phyloP scores from a whole-genome alignment of 164 flowering plant species.

The Vitis vinifera region DNA sequence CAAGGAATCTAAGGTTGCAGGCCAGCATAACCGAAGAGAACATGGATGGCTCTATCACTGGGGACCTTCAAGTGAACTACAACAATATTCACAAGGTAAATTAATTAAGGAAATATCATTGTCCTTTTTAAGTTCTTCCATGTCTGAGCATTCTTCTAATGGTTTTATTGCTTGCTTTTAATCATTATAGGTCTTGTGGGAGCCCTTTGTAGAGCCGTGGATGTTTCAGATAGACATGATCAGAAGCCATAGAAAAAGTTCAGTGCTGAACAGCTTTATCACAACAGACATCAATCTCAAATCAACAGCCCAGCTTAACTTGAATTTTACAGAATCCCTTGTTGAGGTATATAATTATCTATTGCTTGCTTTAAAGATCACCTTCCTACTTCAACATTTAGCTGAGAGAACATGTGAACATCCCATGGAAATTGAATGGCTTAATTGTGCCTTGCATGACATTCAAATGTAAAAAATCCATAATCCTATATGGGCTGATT shows the following conservation, averaged over 20 bases:
- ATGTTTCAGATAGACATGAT: conserved; percentile 50
- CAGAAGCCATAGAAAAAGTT: conserved; percentile 39
- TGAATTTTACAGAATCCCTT: conserved; percentile 78
- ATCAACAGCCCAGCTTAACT: conserved; percentile 62
- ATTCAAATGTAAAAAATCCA: not conserved
- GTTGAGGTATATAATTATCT: conserved; percentile 59
- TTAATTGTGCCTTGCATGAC: not conserved
- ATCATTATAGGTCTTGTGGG: conserved; percentile 77
- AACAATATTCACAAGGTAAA: conserved; percentile 83
- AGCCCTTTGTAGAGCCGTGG: conserved; percentile 97
- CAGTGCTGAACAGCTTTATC: conserved; percentile 38
- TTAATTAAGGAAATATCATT: not conserved
- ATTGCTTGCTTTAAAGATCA: not conserved
- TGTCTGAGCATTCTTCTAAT: conserved; percentile 13
- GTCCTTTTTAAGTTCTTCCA: not conserved
- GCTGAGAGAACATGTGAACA: not conserved
- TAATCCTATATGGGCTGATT: not conserved
- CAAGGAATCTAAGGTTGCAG: conserved; percentile 40
- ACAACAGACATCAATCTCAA: conserved; percentile 53
- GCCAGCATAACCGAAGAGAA: conserved; percentile 24
- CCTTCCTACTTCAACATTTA: not conserved
- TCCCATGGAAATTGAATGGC: not conserved
- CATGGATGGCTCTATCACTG: conserved; percentile 35
- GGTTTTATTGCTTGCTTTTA: not conserved
- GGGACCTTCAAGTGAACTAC: conserved; percentile 75